These are phyloP conservation scores for Ceratocystis papillata DNA, from an alignment of 2,329 filamentous ascomycete genomes.

Conservation along the genomic window DNA sequence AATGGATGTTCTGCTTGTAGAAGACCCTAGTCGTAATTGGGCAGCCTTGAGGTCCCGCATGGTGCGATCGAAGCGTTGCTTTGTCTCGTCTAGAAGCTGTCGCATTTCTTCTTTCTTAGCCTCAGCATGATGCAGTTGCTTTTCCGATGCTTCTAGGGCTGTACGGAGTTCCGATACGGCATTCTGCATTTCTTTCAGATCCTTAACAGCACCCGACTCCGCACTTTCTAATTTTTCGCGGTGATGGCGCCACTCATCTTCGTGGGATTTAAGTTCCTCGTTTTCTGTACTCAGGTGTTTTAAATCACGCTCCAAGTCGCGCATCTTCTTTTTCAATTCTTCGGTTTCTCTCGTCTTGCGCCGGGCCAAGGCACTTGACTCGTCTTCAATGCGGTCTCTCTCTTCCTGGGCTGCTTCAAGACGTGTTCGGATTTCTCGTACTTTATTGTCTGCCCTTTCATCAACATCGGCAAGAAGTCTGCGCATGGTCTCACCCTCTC, in stretches of 20 bases:
- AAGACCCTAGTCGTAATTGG: slow-evolving; percentile 38
- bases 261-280: slow-evolving; percentile 62
- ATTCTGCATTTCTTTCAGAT: slow-evolving; percentile 62
- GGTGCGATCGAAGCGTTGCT: slow-evolving; percentile 65
- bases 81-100: slow-evolving; percentile 65
- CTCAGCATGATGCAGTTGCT: slow-evolving; percentile 70
- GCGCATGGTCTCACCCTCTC: slow-evolving; percentile 92
- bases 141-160: slow-evolving; percentile 77
- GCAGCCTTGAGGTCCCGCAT: slow-evolving; percentile 52
- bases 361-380: slow-evolving; percentile 66
- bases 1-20: slow-evolving; percentile 35
- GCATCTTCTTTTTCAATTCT: slow-evolving; percentile 66
- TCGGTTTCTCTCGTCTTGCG: slow-evolving; percentile 73
- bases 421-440: slow-evolving; percentile 77
- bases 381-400: slow-evolving; percentile 82
- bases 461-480: slow-evolving; percentile 78
- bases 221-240: slow-evolving; percentile 65
- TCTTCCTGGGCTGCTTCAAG: slow-evolving; percentile 91
- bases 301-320: slow-evolving; percentile 70
- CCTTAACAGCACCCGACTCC: slow-evolving; percentile 57
- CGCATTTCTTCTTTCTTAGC: slow-evolving; percentile 68
- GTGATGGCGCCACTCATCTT: slow-evolving; percentile 62
- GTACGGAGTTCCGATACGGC: slow-evolving; percentile 69
- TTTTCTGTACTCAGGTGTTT: slow-evolving; percentile 61
- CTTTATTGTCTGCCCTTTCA: slow-evolving; percentile 64